Evolutionary conservation across 2,329 filamentous ascomycete species (phyloP), one percentile per base, ranked within the genome.

Genomic region (Hypoxylon sp.): DNA sequence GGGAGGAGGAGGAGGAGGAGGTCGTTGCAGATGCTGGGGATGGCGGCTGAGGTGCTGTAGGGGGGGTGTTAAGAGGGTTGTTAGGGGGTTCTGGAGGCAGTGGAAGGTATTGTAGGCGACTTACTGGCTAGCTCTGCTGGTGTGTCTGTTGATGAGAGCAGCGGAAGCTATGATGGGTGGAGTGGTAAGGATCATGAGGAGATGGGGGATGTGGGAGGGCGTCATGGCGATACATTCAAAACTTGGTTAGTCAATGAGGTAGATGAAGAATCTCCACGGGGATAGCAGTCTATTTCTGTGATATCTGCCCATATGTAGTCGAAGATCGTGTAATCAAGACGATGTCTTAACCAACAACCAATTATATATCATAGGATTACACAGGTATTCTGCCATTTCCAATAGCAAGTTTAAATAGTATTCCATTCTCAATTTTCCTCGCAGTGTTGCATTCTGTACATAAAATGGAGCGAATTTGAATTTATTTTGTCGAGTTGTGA

Each of bases 11-110:
- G n/a, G n/a, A n/a, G n/a, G n/a, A n/a, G n/a, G n/a, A n/a, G n/a
- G n/a, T n/a, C 69, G 53, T 62, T 37, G 59, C 73, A 75, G 2
- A 72, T 61, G 6, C 67, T 72, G 52, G 72, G 74, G 7, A 72
- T 50, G 4, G 61, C 63, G 17, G 62, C 67, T 3, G 59, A 24
- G n/a, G 59, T 58, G 20, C 71, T 68, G 58, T 74, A 66, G 1
- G 61, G 68, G 68, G 11, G 68, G 67, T 10, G 68, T 70, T 13
- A 52, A 44, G 1, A 70, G 34, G n/a, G 63, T 67, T 11, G 26
- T 34, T 20, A 17, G 22, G 4, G 56, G 6, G 19, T 67, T 50
- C 17, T 34, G 11, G 10, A 67, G 63, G 24, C 68, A 70, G 34
- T 51, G 60, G 1, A 68, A n/a, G 17, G 62, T 58, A 19, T 53